Evolutionary conservation across 2,329 filamentous ascomycete species (phyloP), one percentile per base, ranked within the genome.

Genomic region (Boeremia lycopersici): DNA sequence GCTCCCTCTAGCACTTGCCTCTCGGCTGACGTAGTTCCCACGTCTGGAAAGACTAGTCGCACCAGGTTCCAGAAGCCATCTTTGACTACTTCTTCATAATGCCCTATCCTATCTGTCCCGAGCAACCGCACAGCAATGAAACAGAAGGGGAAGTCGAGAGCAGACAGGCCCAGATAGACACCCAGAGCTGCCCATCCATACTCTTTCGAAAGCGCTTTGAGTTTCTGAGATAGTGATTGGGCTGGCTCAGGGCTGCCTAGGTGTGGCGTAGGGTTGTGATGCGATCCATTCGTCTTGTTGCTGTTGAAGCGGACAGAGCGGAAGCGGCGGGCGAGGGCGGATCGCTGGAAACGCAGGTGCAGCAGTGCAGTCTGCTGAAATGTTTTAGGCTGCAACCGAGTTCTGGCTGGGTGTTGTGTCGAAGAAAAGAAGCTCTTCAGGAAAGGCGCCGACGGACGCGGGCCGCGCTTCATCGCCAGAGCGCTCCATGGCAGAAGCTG

Each of bases 161-260:
- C 89, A 36, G 90, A 93, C 49, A 99, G 78, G 1, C 81, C 82
- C 10, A 97, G 76, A 75, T 99, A 99, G 12, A 99, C 90, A n/a
- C 92, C 93, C 5, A 97, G 76, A 1, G 93, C 93, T 3, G 90
- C 84, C 91, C 93, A 98, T 35, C 95, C 95, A 75, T 99, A 99
- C 75, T 98, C 93, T 60, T 88, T 87, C 2, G 89, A 92, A 40
- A 99, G 84, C 72, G 90, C 91, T 76, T 88, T 92, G 71, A 98
- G 79, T 25, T 89, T 84, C 60, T 86, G 86, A 2, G 87, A 88
- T 36, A 95, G 74, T 7, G 86, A 84, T 11, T 79, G 75, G 9
- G 79, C 61, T 6, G 74, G 72, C 28, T 74, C 68, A 19, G 74
- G 74, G 48, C 72, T 75, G 47, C 74, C 75, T 59, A 76, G 59